Percentiles rank a stretch among this genome's conserved stretches.
These are phyloP conservation scores for Monascus purpureus DNA, from an alignment of 495 filamentous ascomycete species.

Conservation along the genomic window DNA sequence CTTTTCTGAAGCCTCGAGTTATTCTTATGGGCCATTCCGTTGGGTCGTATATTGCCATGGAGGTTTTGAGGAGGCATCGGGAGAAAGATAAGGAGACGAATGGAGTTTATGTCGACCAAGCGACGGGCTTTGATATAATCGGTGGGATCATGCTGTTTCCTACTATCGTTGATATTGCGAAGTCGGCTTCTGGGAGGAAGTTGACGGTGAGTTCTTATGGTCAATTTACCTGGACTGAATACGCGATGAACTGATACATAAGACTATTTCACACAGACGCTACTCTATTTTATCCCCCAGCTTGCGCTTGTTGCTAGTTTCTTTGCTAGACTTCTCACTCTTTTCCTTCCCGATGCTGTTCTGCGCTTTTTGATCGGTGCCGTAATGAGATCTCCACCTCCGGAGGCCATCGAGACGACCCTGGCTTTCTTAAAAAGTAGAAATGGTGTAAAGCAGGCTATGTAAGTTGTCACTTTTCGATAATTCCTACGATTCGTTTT, in stretches of 20 bases:
- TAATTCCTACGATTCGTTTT: conserved; percentile 1
- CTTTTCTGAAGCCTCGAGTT: conserved; percentile 27
- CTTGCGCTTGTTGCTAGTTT: conserved; percentile 39
- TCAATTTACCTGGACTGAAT: not conserved
- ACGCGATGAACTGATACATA: not conserved
- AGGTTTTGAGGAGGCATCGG: conserved; percentile 45
- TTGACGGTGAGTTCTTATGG: conserved; percentile 26
- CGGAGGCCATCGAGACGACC: conserved; percentile 45
- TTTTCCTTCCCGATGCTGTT: conserved; percentile 25
- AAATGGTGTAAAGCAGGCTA: conserved; percentile 53
- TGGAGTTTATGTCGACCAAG: not conserved
- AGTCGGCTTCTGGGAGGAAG: conserved; percentile 46
- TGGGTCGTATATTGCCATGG: conserved; percentile 63
- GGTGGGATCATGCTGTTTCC: conserved; percentile 63
- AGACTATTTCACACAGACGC: conserved; percentile 5
- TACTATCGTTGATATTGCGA: conserved; percentile 60
- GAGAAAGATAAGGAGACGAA: conserved; percentile 8
- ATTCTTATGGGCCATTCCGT: conserved; percentile 78
- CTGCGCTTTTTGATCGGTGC: conserved; percentile 29
- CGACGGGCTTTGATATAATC: conserved; percentile 29
- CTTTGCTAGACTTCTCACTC: conserved; percentile 33
- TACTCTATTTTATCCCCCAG: conserved; percentile 37
- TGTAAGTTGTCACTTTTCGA: conserved; percentile 33
- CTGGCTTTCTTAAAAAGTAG: conserved; percentile 45
- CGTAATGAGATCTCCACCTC: conserved; percentile 38